A percentile compares a stretch with the other conserved stretches of the same genome.
These are phyloP conservation scores for Xylaria sp. DNA, from an alignment of 2,329 filamentous ascomycete species.

Conservation along the genomic window DNA sequence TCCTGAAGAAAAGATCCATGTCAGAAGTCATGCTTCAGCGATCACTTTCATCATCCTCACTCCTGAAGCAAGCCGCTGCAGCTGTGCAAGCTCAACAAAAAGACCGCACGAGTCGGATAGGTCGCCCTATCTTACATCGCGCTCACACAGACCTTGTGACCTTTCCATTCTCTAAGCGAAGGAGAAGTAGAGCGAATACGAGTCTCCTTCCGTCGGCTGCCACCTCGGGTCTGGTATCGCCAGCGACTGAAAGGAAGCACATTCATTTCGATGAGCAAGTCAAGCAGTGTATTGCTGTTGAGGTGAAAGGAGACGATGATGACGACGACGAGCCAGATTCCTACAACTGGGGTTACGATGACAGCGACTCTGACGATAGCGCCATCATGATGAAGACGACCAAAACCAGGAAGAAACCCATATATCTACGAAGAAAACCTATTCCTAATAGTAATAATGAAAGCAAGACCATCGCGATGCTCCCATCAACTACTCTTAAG, in stretches of 20 bases:
- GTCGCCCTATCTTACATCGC: constrained; percentile 68
- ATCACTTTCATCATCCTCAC: constrained; percentile 86
- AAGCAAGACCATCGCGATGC: constrained; percentile 86
- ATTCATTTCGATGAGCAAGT: constrained; percentile 98
- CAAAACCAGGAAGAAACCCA: constrained; percentile 65
- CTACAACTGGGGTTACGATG: constrained; percentile 55
- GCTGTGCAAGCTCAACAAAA: constrained; percentile 85
- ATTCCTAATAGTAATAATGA: constrained; percentile 64
- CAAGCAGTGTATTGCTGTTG: constrained; percentile 93
- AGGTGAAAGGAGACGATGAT: constrained; percentile 82
- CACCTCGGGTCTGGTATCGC: constrained; percentile 75
- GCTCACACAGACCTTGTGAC: constrained; percentile 76
- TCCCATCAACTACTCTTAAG: constrained; percentile 89
- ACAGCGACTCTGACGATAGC: constrained; percentile 79
- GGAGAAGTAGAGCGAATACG: constrained; percentile 70
- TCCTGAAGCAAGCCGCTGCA: constrained; percentile 89
- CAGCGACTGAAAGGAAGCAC: constrained; percentile 78
- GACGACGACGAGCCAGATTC: constrained; percentile 71
- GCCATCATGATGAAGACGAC: constrained; percentile 84
- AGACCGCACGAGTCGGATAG: constrained; percentile 59
- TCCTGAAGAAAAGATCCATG: constrained; percentile 95
- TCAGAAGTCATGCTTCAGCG: constrained; percentile 94
- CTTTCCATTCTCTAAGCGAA: constrained; percentile 71
- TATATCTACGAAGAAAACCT: constrained; percentile 60
- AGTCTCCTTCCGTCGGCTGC: constrained; percentile 74